phyloP scores from a whole-genome alignment of 768 basidiomycete species.

The Tricholoma saponaceum region DNA sequence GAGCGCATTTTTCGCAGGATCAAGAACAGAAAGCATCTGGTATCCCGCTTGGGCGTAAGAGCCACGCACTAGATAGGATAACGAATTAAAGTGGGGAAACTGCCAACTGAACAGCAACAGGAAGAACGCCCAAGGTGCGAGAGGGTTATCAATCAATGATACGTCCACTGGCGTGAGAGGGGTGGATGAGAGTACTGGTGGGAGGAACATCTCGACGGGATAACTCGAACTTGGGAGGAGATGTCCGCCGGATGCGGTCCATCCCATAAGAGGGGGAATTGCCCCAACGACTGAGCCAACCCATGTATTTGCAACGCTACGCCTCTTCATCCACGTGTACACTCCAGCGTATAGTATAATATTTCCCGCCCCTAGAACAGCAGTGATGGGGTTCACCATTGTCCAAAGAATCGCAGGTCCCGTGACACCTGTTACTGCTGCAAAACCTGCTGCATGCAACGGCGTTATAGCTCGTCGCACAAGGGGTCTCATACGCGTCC shows the following conservation, averaged over 20 bases:
- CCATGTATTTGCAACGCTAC: slow-evolving; percentile 85
- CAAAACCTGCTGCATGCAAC: slow-evolving; percentile 81
- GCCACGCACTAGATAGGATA: slow-evolving; percentile 82
- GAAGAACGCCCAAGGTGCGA: slow-evolving; percentile 78
- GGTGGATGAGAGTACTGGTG: slow-evolving; percentile 46
- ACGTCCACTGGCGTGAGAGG: slow-evolving; percentile 32
- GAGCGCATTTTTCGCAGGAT: slow-evolving; percentile 74
- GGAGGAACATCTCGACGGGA: slow-evolving; percentile 58
- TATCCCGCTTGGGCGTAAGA: slow-evolving; percentile 94
- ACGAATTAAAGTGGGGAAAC: slow-evolving; percentile 95
- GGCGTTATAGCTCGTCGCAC: slow-evolving; percentile 83
- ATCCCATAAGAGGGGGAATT: slow-evolving; percentile 95
- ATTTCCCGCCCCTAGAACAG: slow-evolving; percentile 77
- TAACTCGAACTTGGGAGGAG: slow-evolving; percentile 62
- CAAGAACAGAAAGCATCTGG: slow-evolving; percentile 82
- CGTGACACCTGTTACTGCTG: slow-evolving; percentile 65
- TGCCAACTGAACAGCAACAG: slow-evolving; percentile 94
- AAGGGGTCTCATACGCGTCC: slow-evolving; percentile 85
- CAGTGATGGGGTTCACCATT: slow-evolving; percentile 85
- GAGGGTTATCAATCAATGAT: slow-evolving; percentile 69
- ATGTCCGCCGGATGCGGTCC: slow-evolving; percentile 89
- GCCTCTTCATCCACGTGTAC: slow-evolving; percentile 92
- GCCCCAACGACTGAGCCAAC: slow-evolving; percentile 90
- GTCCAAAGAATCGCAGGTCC: slow-evolving; percentile 77
- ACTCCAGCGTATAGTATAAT: slow-evolving; percentile 86